A percentile compares a stretch with the other conserved stretches of the same genome.
These are phyloP conservation scores for Fraxinus velutina DNA, from an alignment of 305 asterid species.

Conservation along the genomic window DNA sequence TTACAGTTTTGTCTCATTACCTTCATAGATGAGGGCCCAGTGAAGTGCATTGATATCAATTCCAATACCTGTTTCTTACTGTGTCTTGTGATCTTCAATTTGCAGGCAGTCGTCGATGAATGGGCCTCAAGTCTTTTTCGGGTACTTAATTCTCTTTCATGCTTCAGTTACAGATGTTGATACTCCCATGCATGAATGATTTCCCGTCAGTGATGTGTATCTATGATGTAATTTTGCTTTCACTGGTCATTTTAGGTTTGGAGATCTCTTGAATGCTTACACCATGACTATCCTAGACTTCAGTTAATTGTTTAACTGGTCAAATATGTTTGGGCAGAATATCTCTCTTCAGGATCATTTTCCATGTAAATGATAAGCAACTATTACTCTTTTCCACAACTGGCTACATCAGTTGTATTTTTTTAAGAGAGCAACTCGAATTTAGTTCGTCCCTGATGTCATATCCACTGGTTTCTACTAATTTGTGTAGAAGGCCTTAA, in stretches of 20 bases:
- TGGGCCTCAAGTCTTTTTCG: constrained; percentile 99
- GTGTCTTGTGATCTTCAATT: constrained; percentile 24
- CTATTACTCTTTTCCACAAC: neutral
- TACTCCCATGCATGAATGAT: constrained; percentile 11
- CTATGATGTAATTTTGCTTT: neutral
- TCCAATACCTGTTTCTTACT: neutral
- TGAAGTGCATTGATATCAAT: neutral
- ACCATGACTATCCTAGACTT: neutral
- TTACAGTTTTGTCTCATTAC: constrained; percentile 14
- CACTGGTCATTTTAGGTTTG: neutral
- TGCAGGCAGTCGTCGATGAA: constrained; percentile 89
- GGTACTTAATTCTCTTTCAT: constrained; percentile 50
- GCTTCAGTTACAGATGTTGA: constrained; percentile 21
- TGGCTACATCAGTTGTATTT: neutral
- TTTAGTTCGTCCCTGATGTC: neutral
- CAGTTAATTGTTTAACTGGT: neutral
- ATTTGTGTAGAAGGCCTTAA: neutral
- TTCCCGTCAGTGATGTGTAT: neutral
- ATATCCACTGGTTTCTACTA: neutral
- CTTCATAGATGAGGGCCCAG: constrained; percentile 14
- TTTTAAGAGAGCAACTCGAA: neutral
- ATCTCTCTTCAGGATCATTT: neutral
- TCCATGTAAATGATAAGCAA: neutral
- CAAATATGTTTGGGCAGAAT: neutral
- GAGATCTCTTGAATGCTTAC: neutral